Base-by-base conservation (phyloP, 306 rosid species). In the Begonia peltatifolia region DNA sequence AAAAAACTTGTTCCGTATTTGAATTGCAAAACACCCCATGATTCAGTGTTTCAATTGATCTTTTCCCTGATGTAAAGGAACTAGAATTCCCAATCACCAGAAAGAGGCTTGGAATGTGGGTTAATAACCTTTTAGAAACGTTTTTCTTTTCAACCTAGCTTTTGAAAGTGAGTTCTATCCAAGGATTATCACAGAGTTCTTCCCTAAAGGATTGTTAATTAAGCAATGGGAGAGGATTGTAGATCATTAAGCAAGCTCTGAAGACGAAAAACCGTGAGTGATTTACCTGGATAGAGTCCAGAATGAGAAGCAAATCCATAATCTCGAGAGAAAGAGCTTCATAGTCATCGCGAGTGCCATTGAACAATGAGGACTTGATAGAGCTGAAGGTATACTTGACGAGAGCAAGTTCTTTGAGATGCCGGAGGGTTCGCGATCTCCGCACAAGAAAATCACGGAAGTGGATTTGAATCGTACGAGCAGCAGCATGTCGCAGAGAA, bases 391-490 rank as follows among this genome's bases (percentile, higher is more conserved):
- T 53, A 46, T 93, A 77, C 61, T 83, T 87, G 74, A 92, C 63
- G 22, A 71, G 51, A 51, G 89, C 89, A 48, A 92, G 94, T 20
- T 73, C 93, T 63, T 83, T 83, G 49, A 92, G 93, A 71, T 77
- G 70, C 18, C 94, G 20, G 47, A 92, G 94, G 56, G 93, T 74
- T 71, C 76, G 67, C 35, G 99, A 81, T 75, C 99, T 77, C 60
- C 93, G 84, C 57, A 66, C 93, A 56, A 92, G 96, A 68, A 83
- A 83, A 22, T 93, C 76, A 10, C 96, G 86, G 64, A 83, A 92
- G 50, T 80, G 89, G 68, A 79, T 76, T 63, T 92, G 99, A 38
- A 92, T 83, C 0, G 79, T 65, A 11, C 83, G 74, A 9, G 96
- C 94, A 0, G 99, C 93, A 0, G 69, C 49, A 57, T 86, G 77